Conservation (phyloP, 768 basidiomycete genomes). For the Russula vinacea region DNA sequence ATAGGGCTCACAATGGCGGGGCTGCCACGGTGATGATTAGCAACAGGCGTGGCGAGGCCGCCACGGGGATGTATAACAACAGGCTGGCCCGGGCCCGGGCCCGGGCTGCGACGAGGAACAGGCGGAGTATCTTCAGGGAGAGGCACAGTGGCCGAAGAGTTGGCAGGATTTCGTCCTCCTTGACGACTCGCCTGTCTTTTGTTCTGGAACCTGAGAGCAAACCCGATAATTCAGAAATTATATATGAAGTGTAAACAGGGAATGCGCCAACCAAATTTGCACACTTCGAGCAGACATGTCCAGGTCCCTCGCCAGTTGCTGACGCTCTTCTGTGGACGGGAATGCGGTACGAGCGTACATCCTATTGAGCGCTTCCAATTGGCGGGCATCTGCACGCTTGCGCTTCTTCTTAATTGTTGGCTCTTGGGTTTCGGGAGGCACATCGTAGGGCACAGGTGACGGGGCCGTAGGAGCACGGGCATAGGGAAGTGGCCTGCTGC, state of each 20-base stretch:
- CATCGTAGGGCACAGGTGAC: slow-evolving; percentile 28
- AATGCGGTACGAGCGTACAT: slow-evolving; percentile 80
- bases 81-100: too few relatives aligned
- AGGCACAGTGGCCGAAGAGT: not conserved
- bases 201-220: slow-evolving; percentile 28
- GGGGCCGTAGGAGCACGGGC: slow-evolving; percentile 41
- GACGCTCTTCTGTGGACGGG: slow-evolving; percentile 84
- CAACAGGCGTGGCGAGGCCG: too few relatives aligned
- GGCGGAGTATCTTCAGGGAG: slow-evolving; percentile 11
- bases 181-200: slow-evolving; percentile 28
- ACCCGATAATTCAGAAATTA: slow-evolving; percentile 4
- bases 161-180: slow-evolving; percentile 11
- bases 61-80: too few relatives aligned
- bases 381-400: slow-evolving; percentile 77
- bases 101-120: slow-evolving; percentile 1
- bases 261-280: slow-evolving; percentile 68
- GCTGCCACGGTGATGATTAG: not conserved
- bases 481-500: slow-evolving; percentile 48
- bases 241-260: not conserved
- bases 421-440: slow-evolving; percentile 41
- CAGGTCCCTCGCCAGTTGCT: slow-evolving; percentile 66
- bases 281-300: slow-evolving; percentile 85
- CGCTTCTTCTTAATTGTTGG: slow-evolving; percentile 85
- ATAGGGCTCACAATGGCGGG: slow-evolving; percentile 21
- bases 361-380: slow-evolving; percentile 77